A percentile compares a stretch with the other conserved stretches of the same genome.
Conservation (phyloP, 352 stramenopile species). For the Phytophthora nicotianae region DNA sequence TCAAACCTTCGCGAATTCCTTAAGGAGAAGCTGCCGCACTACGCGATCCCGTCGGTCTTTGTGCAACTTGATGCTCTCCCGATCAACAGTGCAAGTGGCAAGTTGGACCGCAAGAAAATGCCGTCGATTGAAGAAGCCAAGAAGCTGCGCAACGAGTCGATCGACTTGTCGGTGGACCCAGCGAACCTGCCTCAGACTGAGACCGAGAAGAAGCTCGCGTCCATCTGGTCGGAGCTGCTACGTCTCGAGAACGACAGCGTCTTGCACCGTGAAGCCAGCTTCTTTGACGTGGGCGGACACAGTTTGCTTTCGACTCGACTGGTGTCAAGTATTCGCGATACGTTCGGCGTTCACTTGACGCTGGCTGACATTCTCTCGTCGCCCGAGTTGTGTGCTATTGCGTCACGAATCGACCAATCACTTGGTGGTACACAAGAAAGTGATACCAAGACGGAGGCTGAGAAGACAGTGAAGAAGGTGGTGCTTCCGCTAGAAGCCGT, state of each 20-base stretch:
- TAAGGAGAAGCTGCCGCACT: slow-evolving; percentile 80
- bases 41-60: slow-evolving; percentile 83
- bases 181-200: slow-evolving; percentile 56
- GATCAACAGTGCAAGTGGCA: slow-evolving; percentile 88
- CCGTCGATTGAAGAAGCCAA: slow-evolving; percentile 68
- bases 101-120: slow-evolving; percentile 91
- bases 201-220: slow-evolving; percentile 63
- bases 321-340: slow-evolving; percentile 71
- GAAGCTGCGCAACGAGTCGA: slow-evolving; percentile 70
- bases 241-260: slow-evolving; percentile 59
- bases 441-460: neutral
- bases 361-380: slow-evolving; percentile 76
- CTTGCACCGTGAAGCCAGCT: slow-evolving; percentile 65
- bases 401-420: slow-evolving; percentile 54
- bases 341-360: slow-evolving; percentile 70
- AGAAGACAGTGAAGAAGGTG: slow-evolving; percentile 42
- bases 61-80: slow-evolving; percentile 84
- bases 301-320: slow-evolving; percentile 76
- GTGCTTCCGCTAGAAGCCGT: slow-evolving; percentile 71
- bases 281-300: slow-evolving; percentile 87
- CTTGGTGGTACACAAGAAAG: slow-evolving; percentile 16
- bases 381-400: slow-evolving; percentile 62
- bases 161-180: slow-evolving; percentile 64
- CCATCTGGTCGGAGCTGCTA: slow-evolving; percentile 72
- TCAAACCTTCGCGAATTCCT: slow-evolving; percentile 71